Percentiles rank a stretch among this genome's conserved stretches.
Conservation (phyloP, 768 basidiomycete species). For the Galerina sulciceps region DNA sequence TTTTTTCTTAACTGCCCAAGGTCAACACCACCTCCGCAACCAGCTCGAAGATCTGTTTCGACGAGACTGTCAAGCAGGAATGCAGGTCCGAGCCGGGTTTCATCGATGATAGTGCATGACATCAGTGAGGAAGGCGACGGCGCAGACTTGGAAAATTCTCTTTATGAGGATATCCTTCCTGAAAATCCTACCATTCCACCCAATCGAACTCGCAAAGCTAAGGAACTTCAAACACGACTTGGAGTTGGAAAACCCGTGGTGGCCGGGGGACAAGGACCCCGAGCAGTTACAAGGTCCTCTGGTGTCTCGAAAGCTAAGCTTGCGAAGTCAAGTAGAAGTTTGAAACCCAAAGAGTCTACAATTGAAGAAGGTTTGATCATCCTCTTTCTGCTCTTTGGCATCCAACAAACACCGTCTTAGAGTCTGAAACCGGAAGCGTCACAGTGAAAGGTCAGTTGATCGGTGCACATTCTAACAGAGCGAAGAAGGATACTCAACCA, state of each 20-base stretch:
- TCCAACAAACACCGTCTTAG: constrained; percentile 15
- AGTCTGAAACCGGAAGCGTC: constrained; percentile 23
- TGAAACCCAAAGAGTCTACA: constrained; percentile 56
- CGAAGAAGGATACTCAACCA: not conserved
- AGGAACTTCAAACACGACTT: constrained; percentile 68
- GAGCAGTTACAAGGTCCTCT: constrained; percentile 63
- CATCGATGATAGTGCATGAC: constrained; percentile 53
- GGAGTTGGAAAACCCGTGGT: constrained; percentile 73
- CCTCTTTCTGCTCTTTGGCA: not conserved
- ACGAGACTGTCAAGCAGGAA: constrained; percentile 37
- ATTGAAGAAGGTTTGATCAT: constrained; percentile 59
- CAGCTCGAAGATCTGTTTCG: constrained; percentile 38
- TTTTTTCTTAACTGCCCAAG: constrained; percentile 19
- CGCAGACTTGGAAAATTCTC: constrained; percentile 20
- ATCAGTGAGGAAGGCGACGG: constrained; percentile 51
- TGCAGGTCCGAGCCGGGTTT: constrained; percentile 42
- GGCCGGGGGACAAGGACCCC: constrained; percentile 70
- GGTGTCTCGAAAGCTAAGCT: constrained; percentile 48
- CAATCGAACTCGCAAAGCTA: constrained; percentile 67
- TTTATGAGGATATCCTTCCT: constrained; percentile 10
- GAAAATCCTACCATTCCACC: constrained; percentile 27
- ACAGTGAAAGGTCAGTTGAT: constrained; percentile 12
- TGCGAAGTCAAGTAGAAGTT: constrained; percentile 51
- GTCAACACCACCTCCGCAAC: constrained; percentile 29
- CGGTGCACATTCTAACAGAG: not conserved